Evolutionary conservation across 2,329 filamentous ascomycete genomes (phyloP), one percentile per base, ranked within the genome.

Genomic region (Sporothrix globosa): DNA sequence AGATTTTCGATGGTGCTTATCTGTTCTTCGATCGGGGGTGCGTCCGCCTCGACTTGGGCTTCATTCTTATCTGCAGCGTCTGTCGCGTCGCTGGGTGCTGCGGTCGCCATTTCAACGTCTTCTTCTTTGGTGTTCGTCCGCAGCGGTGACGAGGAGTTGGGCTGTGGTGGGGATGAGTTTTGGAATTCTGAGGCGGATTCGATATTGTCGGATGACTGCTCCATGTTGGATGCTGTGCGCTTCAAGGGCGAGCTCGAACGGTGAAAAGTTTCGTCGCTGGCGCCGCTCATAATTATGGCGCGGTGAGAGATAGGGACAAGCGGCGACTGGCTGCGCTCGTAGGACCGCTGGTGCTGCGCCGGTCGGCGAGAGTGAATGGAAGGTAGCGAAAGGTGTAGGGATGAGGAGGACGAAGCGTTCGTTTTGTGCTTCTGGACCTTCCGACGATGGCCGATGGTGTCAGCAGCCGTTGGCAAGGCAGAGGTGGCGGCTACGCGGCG

Each of bases 1-100:
- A 94, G 80, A 44, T 84, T 84, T 75, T 87, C 86, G 67, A 97
- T 92, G 50, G 88, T 88, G 70, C 86, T 86, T 71, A 97, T 89
- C 79, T 97, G 95, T 71, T 85, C 83, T 19, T 72, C 69, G 1
- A 74, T 67, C 9, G 73, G 70, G 6, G 73, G 73, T 27, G 52
- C 27, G 53, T 19, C 6, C 34, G 4, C 9, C 46, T 5, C 13
- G 34, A 17, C 17, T 9, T 39, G 73, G 71, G 39, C 71, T 70
- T 48, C 74, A 41, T 17, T 71, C 69, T 68, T 69, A 72, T 63
- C 50, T 60, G 65, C 73, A 68, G 72, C 73, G 50, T 72, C 75
- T 68, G 19, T 48, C 48, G 69, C n/a, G 24, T 39, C 70, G 11
- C 73, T 58, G 14, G 78, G 70, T 9, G 77, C 76, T 7, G 79